A percentile compares a stretch with the other conserved stretches of the same genome.
These are phyloP conservation scores for Pythium aquatile DNA, from an alignment of 352 stramenopile species.

Conservation along the genomic window DNA sequence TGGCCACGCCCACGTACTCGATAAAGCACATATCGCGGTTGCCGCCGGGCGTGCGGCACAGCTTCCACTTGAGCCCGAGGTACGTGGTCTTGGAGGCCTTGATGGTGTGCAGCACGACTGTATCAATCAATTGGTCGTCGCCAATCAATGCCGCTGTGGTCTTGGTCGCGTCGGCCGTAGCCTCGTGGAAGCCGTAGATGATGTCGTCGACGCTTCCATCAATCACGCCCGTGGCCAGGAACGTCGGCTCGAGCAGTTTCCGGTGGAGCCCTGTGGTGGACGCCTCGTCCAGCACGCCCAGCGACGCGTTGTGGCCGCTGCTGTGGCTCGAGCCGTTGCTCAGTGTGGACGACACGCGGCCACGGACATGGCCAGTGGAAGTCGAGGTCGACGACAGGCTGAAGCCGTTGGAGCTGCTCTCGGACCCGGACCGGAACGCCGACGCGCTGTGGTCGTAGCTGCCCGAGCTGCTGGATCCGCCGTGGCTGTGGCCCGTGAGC, in stretches of 20 bases:
- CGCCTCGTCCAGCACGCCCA: conserved; percentile 1
- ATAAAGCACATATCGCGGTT: conserved; percentile 74
- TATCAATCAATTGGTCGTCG: conserved; percentile 64
- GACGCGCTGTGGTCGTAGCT: conserved; percentile 12
- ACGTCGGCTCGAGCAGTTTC: conserved; percentile 19
- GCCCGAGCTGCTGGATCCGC: not conserved
- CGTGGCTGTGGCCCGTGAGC: conserved; percentile 19
- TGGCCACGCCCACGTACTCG: conserved; percentile 61
- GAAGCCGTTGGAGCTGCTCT: conserved; percentile 9
- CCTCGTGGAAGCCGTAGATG: conserved; percentile 25
- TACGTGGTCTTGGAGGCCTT: conserved; percentile 52
- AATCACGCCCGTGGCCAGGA: conserved; percentile 23
- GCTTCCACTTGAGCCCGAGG: conserved; percentile 73
- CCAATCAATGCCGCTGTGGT: conserved; percentile 38
- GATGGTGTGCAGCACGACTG: conserved; percentile 58
- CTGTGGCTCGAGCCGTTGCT: conserved; percentile 9
- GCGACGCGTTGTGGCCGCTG: not conserved
- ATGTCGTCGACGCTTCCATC: conserved; percentile 28
- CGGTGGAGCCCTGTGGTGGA: not conserved
- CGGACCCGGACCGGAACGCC: conserved; percentile 11
- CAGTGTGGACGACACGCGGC: conserved; percentile 7
- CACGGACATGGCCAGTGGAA: not conserved
- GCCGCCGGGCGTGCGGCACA: conserved; percentile 61
- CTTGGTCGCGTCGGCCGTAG: conserved; percentile 22
- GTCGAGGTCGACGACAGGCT: conserved; percentile 9